Evolutionary conservation across 495 filamentous ascomycete species (phyloP).

Genomic region (Halenospora varia): DNA sequence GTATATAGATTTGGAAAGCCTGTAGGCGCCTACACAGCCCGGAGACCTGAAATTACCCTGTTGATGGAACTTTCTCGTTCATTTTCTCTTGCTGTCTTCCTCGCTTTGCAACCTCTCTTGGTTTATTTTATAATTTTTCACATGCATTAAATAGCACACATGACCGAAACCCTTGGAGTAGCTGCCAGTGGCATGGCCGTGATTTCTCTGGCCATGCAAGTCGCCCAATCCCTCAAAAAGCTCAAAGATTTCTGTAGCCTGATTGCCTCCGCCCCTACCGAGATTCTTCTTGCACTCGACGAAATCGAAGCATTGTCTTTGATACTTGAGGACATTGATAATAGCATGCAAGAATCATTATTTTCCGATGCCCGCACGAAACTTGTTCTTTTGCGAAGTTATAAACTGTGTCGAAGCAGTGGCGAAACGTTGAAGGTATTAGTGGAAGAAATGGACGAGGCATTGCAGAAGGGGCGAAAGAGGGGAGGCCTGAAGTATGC

Average conservation of each 20-base stretch:
- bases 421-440: not conserved
- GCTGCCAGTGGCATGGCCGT: constrained; percentile 2
- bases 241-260: not conserved
- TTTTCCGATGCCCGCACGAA: not conserved
- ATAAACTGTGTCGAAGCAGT: not conserved
- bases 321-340: constrained; percentile 4
- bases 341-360: not conserved
- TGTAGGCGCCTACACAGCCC: too few species aligned
- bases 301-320: not conserved
- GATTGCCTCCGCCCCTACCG: not conserved
- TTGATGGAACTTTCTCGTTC: too few species aligned
- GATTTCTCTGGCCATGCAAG: constrained; percentile 1
- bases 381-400: not conserved
- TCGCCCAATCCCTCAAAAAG: constrained; percentile 1
- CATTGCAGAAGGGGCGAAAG: not conserved
- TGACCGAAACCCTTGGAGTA: constrained; percentile 6
- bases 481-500: not conserved
- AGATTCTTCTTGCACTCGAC: not conserved
- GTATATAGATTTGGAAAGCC: too few species aligned
- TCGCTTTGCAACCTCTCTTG: too few species aligned
- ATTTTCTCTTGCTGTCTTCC: too few species aligned
- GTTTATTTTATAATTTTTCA: too few species aligned
- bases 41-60: too few species aligned
- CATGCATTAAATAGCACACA: too few species aligned
- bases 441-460: not conserved